Evolutionary conservation across 2,329 filamentous ascomycete species (phyloP), one percentile per base, ranked within the genome.

Genomic region (Cordyceps sp.): DNA sequence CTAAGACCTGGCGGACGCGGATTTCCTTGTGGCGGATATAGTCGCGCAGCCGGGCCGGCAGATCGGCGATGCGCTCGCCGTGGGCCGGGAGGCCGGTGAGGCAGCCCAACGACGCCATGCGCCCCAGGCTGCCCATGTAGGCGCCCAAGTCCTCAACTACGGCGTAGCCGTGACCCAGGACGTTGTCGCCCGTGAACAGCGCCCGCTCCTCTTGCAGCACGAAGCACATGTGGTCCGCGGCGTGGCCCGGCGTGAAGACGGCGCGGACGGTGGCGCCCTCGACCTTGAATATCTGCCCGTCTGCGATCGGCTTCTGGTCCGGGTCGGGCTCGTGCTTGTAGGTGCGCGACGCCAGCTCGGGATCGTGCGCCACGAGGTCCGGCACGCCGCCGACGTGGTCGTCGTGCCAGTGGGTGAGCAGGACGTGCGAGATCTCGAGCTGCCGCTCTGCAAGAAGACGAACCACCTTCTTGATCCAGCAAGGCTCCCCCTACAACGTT

Each of bases 351-450:
- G n/a, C n/a, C n/a, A n/a, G n/a, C n/a, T 63, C 48, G 0, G 81
- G 78, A n/a, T 64, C 80, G 18, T 78, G 48, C 10, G 57, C 52
- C n/a, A 75, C 58, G 1, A 94, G 60, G 44, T 92, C 74, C 3
- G 58, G 50, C 17, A 94, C 68, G 7, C 90, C 90, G 17, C 75
- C 71, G 6, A 76, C 67, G 48, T 98, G 90, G 48, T 98, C 90
- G 26, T 61, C 69, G 49, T 98, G 90, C 84, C 86, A 93, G 53
- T 98, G 90, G 0, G 86, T 92, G 30, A 98, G 62, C 16, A 98
- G 62, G 17, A 96, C 61, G 0, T 62, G 68, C 15, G 78, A 78
- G 17, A 74, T 66, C 49, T 93, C 81, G 17, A 71, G 69, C 64
- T 3, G 75, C 69, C 36, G 63, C 69, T 29, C 88, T 88, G 53